Evolutionary conservation across 164 flowering plant genomes (phyloP).

Genomic region (Buxus sempervirens): DNA sequence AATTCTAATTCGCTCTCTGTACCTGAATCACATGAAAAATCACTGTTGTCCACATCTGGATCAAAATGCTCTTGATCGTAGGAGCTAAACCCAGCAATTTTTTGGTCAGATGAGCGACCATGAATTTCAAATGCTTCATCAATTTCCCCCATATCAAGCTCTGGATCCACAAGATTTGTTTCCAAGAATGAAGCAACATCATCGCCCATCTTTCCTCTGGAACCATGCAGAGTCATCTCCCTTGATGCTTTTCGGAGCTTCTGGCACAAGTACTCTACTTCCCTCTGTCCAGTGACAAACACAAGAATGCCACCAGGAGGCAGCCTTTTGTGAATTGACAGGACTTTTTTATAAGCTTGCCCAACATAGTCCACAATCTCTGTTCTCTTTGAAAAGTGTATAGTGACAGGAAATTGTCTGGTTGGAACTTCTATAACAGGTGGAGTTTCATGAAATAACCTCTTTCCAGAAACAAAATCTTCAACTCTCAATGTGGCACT

Average conservation of each 20-base stretch:
- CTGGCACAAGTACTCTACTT: conserved; percentile 76
- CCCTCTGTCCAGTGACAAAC: conserved; percentile 96
- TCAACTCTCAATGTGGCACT: conserved; percentile 96
- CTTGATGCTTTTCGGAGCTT: conserved; percentile 72
- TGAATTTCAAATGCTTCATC: conserved; percentile 68
- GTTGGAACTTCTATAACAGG: conserved; percentile 88
- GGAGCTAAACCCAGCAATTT: conserved; percentile 52
- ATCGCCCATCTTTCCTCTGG: conserved; percentile 20
- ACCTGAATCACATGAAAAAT: conserved; percentile 41
- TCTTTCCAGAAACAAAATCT: conserved; percentile 66
- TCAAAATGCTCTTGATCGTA: conserved; percentile 46
- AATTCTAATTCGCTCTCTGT: conserved; percentile 61
- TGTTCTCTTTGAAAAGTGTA: conserved; percentile 81
- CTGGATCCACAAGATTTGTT: conserved; percentile 29
- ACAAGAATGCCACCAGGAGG: conserved; percentile 96
- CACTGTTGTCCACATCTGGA: conserved; percentile 39
- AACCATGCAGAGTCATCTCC: conserved; percentile 27
- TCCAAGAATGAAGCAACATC: conserved; percentile 22
- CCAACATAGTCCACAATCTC: conserved; percentile 82
- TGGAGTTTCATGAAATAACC: conserved; percentile 61
- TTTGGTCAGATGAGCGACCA: conserved; percentile 28
- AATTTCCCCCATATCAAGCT: conserved; percentile 51
- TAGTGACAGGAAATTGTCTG: conserved; percentile 76
- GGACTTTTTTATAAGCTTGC: conserved; percentile 83
- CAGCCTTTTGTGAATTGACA: conserved; percentile 81